A percentile compares a stretch with the other conserved stretches of the same genome.
Conservation (phyloP, 1,139 yeast species). For the Pichia sp. region DNA sequence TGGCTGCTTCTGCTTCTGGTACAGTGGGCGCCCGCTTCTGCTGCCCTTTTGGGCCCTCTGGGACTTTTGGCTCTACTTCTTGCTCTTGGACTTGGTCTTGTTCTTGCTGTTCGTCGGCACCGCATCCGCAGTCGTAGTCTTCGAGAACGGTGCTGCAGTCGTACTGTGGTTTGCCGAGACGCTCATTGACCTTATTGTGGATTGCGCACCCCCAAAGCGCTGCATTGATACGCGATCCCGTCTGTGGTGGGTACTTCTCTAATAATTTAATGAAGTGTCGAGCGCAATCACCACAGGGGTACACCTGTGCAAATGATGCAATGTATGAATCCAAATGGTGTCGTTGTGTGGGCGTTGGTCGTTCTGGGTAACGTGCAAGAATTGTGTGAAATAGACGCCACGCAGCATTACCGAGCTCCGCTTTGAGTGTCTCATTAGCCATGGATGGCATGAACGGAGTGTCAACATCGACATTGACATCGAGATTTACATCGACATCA, state of each 20-base stretch:
- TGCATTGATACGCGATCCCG: constrained; percentile 68
- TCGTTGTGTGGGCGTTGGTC: constrained; percentile 59
- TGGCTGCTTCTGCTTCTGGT: too few species aligned
- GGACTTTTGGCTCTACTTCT: too few species aligned
- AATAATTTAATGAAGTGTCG: constrained; percentile 74
- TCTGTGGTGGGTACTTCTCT: constrained; percentile 75
- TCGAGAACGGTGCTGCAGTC: constrained; percentile 82
- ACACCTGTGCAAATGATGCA: constrained; percentile 62
- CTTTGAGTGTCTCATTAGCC: constrained; percentile 59
- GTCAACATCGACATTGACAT: not conserved
- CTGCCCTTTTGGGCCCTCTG: too few species aligned
- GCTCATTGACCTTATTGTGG: constrained; percentile 80
- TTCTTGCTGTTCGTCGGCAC: constrained; percentile 51
- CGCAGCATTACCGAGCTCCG: constrained; percentile 78
- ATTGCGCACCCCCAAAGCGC: constrained; percentile 95
- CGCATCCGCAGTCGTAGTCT: constrained; percentile 96
- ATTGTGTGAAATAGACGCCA: constrained; percentile 92
- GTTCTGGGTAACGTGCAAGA: constrained; percentile 83
- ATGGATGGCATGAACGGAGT: constrained; percentile 72
- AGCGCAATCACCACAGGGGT: constrained; percentile 95
- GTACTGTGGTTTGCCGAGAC: constrained; percentile 61
- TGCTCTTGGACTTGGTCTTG: constrained; percentile 31
- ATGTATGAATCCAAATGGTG: constrained; percentile 50
- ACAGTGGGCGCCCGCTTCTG: too few species aligned
- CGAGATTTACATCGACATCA: too few species aligned